These are phyloP conservation scores for Fusarium globosum DNA, from an alignment of 2,329 filamentous ascomycete genomes.

Conservation along the genomic window DNA sequence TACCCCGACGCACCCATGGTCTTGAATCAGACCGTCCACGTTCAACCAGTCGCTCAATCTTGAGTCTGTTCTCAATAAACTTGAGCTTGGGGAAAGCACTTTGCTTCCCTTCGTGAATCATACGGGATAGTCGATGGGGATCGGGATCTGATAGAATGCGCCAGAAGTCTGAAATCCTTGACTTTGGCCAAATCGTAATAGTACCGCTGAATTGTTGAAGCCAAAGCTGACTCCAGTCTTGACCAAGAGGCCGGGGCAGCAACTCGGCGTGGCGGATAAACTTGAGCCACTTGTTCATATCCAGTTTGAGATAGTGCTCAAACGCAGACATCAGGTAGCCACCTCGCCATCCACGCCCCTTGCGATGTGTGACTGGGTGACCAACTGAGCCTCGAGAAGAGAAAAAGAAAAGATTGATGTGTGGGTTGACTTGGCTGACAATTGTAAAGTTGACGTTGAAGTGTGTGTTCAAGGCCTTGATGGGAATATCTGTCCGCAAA, in stretches of 20 bases:
- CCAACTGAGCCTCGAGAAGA: constrained; percentile 92
- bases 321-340: constrained; percentile 92
- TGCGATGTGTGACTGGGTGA: constrained; percentile 91
- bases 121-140: constrained; percentile 78
- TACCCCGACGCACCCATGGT: constrained; percentile 59
- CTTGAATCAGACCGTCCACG: constrained; percentile 66
- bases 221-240: constrained; percentile 98
- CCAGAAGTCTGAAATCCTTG: constrained; percentile 80
- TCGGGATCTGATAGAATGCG: constrained; percentile 89
- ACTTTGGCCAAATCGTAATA: constrained; percentile 95
- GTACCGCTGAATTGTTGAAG: constrained; percentile 94
- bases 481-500: constrained; percentile 91
- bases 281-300: constrained; percentile 97
- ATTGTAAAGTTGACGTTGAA: constrained; percentile 99
- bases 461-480: constrained; percentile 92
- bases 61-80: constrained; percentile 88
- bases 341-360: constrained; percentile 93
- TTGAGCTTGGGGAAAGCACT: constrained; percentile 91
- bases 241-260: constrained; percentile 86
- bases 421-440: constrained; percentile 89
- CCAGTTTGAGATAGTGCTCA: constrained; percentile 95
- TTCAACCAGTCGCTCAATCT: constrained; percentile 79
- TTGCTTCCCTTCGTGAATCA: constrained; percentile 92
- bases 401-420: constrained; percentile 99
- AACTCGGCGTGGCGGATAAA: constrained; percentile 93